phyloP scores from a whole-genome alignment of 2,329 filamentous ascomycete genomes.

The Lachnellula subtilissima region DNA sequence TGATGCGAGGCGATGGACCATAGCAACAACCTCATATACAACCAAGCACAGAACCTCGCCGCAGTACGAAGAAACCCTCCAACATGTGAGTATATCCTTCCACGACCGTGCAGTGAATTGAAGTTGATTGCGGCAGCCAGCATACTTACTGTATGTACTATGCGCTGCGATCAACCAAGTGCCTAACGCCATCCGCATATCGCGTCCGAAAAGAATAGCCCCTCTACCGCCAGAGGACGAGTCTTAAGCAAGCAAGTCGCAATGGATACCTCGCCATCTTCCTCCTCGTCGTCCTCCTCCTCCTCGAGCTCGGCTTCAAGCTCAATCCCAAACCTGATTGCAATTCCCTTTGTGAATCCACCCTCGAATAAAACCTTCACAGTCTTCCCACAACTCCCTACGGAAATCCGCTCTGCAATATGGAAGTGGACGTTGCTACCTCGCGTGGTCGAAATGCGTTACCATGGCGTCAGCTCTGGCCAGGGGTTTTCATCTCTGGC shows the following conservation, averaged over 20 bases:
- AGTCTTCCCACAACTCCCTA: slow-evolving; percentile 16
- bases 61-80: no score
- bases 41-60: no score
- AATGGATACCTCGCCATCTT: neutral
- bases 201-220: no score
- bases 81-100: no score
- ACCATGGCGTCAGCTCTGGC: neutral
- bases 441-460: slow-evolving; percentile 10
- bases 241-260: neutral
- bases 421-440: slow-evolving; percentile 14
- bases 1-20: no score
- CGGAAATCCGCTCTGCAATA: slow-evolving; percentile 16
- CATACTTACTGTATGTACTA: no score
- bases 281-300: neutral
- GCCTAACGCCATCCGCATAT: no score
- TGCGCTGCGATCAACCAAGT: no score
- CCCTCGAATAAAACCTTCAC: slow-evolving; percentile 9
- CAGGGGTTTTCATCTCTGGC: slow-evolving; percentile 5
- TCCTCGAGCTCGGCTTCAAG: neutral
- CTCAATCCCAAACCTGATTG: neutral
- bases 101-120: no score
- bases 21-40: no score
- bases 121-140: no score
- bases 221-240: no score
- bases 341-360: neutral